Evolutionary conservation across 2,329 filamentous ascomycete species (phyloP).

Genomic region (Alternaria triticina): DNA sequence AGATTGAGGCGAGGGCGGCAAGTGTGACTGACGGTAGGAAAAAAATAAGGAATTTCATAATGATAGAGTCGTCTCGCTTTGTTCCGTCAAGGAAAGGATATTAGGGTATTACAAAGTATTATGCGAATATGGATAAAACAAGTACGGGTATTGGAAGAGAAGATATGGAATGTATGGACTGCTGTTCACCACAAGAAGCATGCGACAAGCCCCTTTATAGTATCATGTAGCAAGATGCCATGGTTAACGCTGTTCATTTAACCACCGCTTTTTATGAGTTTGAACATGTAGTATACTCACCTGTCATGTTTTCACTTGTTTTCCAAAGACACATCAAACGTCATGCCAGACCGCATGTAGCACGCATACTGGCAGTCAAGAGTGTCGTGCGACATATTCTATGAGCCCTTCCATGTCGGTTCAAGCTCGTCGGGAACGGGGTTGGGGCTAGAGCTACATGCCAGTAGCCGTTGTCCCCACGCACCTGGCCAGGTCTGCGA

Average conservation of each 20-base stretch:
- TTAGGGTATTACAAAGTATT: not conserved
- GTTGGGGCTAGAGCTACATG: slow-evolving; percentile 15
- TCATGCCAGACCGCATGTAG: slow-evolving; percentile 23
- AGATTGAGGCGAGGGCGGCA: slow-evolving; percentile 28
- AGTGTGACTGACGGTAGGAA: slow-evolving; percentile 16
- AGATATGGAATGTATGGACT: not conserved
- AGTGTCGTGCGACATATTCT: not conserved
- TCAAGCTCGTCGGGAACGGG: slow-evolving; percentile 3
- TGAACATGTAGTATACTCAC: not conserved
- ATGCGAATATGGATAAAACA: not conserved
- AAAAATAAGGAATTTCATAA: slow-evolving; percentile 24
- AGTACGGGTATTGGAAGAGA: not conserved
- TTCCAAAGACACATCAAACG: slow-evolving; percentile 12
- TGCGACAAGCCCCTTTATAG: not conserved
- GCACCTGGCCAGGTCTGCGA: not conserved
- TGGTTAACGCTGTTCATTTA: not conserved
- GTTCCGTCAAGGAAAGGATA: not conserved
- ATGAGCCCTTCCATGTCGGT: slow-evolving; percentile 10
- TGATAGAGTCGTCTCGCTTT: not conserved
- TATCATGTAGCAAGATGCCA: not conserved
- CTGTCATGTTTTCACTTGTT: slow-evolving; percentile 20
- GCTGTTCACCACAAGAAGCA: not conserved
- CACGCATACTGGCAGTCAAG: slow-evolving; percentile 2
- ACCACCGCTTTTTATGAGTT: not conserved
- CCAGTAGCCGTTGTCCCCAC: slow-evolving; percentile 10